phyloP scores from a whole-genome alignment of 129 eudicot genomes.

The Flaveria robusta region DNA sequence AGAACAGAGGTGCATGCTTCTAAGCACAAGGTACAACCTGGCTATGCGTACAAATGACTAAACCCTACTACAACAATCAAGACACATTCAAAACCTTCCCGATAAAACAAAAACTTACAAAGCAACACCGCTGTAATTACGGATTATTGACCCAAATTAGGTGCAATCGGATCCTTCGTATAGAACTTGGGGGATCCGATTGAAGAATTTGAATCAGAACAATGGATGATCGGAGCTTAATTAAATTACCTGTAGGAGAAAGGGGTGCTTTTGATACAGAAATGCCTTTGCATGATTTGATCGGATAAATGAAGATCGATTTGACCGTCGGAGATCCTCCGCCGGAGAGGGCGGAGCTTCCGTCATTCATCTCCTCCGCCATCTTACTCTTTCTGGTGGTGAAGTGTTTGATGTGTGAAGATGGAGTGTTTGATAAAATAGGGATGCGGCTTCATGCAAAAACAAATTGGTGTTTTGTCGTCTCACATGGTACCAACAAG shows the following conservation, averaged over 20 bases:
- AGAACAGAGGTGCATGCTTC: too few species aligned
- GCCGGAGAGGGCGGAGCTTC: conserved; percentile 15
- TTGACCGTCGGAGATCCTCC: conserved; percentile 47
- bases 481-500: too few species aligned
- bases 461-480: too few species aligned
- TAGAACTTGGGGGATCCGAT: neutral
- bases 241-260: conserved; percentile 62
- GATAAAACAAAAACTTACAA: too few species aligned
- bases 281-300: conserved; percentile 83
- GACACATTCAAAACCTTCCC: too few species aligned
- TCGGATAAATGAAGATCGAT: conserved; percentile 69
- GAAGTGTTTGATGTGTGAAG: too few species aligned
- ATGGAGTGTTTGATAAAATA: too few species aligned
- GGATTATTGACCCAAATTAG: neutral
- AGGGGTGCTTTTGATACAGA: conserved; percentile 76
- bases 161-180: neutral
- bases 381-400: neutral
- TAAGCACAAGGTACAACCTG: too few species aligned
- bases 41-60: too few species aligned
- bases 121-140: neutral
- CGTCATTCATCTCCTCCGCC: conserved; percentile 14
- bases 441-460: neutral
- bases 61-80: too few species aligned
- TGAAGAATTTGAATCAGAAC: neutral
- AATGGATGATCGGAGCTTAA: neutral